Evolutionary conservation across 2,329 filamentous ascomycete genomes (phyloP).

Genomic region (Fusarium albidum): DNA sequence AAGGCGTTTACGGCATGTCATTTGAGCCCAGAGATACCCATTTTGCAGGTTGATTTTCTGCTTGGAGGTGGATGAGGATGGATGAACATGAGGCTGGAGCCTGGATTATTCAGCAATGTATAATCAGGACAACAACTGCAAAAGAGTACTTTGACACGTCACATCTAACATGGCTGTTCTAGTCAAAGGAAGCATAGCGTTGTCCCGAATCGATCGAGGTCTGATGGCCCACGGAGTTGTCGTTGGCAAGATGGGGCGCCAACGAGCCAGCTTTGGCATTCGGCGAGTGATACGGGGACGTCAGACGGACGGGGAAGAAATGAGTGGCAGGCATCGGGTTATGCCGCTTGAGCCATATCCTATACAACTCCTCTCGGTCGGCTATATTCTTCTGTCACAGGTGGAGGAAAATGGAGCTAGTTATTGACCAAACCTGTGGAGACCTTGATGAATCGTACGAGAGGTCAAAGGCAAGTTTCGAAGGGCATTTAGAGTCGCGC

Average conservation of each 20-base stretch:
- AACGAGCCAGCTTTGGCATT: too few relatives aligned
- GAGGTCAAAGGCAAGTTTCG: conserved; percentile 12
- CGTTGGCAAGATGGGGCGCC: too few relatives aligned
- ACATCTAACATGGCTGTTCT: too few relatives aligned
- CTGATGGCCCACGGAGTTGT: too few relatives aligned
- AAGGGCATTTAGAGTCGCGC: conserved; percentile 17
- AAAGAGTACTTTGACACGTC: too few relatives aligned
- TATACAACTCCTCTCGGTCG: neutral
- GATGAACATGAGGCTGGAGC: neutral
- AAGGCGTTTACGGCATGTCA: conserved; percentile 30
- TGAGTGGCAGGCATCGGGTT: conserved; percentile 7
- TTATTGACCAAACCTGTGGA: conserved; percentile 18
- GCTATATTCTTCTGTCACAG: conserved; percentile 3
- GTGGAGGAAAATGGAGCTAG: conserved; percentile 18
- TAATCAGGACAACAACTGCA: too few relatives aligned
- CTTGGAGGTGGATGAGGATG: neutral
- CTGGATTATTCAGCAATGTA: neutral
- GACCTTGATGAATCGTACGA: conserved; percentile 32
- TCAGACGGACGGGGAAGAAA: too few relatives aligned
- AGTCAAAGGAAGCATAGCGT: too few relatives aligned
- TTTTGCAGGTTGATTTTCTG: conserved; percentile 23
- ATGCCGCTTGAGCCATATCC: neutral
- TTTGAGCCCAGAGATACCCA: conserved; percentile 31
- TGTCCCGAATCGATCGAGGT: too few relatives aligned
- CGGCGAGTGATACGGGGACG: too few relatives aligned